Percentiles rank a stretch among this genome's conserved stretches.
Evolutionary conservation across 2,329 filamentous ascomycete species (phyloP).

Genomic region (Scytalidium sp.): DNA sequence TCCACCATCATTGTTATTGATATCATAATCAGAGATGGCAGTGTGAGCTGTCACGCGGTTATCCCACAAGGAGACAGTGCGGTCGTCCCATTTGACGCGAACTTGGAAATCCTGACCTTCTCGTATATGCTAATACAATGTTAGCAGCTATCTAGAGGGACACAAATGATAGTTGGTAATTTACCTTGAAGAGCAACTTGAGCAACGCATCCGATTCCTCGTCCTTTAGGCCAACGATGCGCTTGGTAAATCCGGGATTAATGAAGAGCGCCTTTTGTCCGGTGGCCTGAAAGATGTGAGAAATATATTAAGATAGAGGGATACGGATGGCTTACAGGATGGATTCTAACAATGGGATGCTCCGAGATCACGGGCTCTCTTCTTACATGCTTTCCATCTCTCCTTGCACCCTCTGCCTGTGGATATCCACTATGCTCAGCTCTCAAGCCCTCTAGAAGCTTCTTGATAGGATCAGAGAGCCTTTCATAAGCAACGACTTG

Average conservation of each 20-base stretch:
- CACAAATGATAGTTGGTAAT: neutral
- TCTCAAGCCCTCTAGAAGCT: conserved; percentile 72
- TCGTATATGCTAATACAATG: conserved; percentile 67
- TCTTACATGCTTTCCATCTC: conserved; percentile 64
- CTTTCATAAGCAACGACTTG: conserved; percentile 75
- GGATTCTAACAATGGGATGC: conserved; percentile 75
- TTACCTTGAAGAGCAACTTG: conserved; percentile 63
- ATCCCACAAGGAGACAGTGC: conserved; percentile 80
- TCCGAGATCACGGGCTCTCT: conserved; percentile 69
- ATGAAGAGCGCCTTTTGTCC: conserved; percentile 79
- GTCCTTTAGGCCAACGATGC: conserved; percentile 78
- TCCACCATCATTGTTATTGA: conserved; percentile 36
- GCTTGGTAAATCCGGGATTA: conserved; percentile 75
- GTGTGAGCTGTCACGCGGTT: conserved; percentile 51
- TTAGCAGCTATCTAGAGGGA: conserved; percentile 34
- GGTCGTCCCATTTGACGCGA: conserved; percentile 70
- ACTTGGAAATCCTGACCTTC: conserved; percentile 69
- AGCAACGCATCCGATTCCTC: conserved; percentile 76
- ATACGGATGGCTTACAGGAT: conserved; percentile 55
- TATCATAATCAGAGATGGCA: conserved; percentile 42
- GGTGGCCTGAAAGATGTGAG: conserved; percentile 42
- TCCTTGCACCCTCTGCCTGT: conserved; percentile 66
- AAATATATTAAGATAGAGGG: conserved; percentile 17
- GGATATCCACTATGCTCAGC: conserved; percentile 78
- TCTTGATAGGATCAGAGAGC: conserved; percentile 71